Base-by-base conservation (phyloP, 1,139 yeast genomes). In the Kurtzmaniella quercitrusa region DNA sequence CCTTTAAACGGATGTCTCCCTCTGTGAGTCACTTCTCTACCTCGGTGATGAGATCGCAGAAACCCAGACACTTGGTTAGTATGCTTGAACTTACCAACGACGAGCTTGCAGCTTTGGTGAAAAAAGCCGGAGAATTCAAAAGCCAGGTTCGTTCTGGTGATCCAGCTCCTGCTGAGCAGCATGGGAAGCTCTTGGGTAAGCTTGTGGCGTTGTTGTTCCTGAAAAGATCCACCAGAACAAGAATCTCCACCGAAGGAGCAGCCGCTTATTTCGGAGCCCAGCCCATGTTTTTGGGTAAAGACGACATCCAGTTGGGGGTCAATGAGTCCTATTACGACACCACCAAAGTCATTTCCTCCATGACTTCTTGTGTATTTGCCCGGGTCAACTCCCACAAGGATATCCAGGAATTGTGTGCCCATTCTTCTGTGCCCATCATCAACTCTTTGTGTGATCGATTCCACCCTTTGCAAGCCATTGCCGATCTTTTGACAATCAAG, bases 361-460 rank as follows among this genome's bases (percentile, higher is more conserved):
- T 93, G 98, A 87, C 95, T 1, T 83, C 96, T 14, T 85, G 96
- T 55, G 82, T 93, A 12, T 91, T 93, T 66, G 98, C 98, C n/a
- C 81, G 98, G 58, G 98, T 93, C 14, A 84, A 89, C 53, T 70
- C 78, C 29, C 96, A 93, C 59, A 73, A 79, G 37, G 97, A 93
- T 46, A 91, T 93, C 53, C 79, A 77, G 58, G 85, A 83, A 45
- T 73, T 93, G 45, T 81, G 89, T 48, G 66, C 82, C 55, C 77
- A 83, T 58, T 89, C 96, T 0, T 63, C 79, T 1, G 98, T 89
- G 1, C 98, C 98, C 2, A 85, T 93, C 44, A 89, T 93, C 54
- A 93, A 93, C 59, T 89, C 98, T 0, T 76, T 93, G 42, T 90
- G 98, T 70, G 98, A 93, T 60, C 82, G 73, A 49, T 93, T 79